These are phyloP conservation scores for Sporothrix sp. DNA, from an alignment of 2,329 filamentous ascomycete species.

Conservation along the genomic window DNA sequence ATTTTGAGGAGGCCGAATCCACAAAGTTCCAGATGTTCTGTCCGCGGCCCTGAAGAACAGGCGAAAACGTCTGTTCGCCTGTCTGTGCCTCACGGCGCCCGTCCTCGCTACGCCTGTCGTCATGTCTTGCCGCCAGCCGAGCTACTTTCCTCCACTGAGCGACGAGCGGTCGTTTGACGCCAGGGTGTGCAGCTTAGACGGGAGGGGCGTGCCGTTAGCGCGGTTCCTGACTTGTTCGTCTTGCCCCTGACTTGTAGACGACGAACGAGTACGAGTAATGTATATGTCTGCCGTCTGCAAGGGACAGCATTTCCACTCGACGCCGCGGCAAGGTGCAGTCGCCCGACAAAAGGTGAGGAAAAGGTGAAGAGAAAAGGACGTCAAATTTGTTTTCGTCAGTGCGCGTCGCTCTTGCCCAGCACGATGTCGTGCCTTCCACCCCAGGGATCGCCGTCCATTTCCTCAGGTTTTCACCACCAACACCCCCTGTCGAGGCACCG, in stretches of 20 bases:
- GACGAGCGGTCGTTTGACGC: not conserved
- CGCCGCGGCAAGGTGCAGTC: not conserved
- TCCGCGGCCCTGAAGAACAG: no score
- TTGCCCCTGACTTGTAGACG: not conserved
- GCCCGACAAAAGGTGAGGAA: not conserved
- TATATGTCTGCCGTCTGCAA: not conserved
- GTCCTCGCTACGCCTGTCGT: no score
- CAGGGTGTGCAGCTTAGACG: conserved; percentile 3
- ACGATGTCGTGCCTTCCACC: not conserved
- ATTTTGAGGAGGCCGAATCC: no score
- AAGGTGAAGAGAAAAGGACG: not conserved
- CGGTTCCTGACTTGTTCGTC: not conserved
- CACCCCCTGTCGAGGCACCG: conserved; percentile 3
- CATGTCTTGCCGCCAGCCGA: no score
- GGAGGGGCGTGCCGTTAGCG: conserved; percentile 1
- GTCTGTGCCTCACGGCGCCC: no score
- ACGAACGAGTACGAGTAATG: not conserved
- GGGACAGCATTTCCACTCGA: not conserved
- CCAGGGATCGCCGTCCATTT: conserved; percentile 3
- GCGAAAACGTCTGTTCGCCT: no score
- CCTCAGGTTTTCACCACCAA: not conserved
- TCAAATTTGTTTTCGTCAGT: conserved; percentile 6
- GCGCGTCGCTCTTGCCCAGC: conserved; percentile 1
- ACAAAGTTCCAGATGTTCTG: no score
- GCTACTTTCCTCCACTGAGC: no score